phyloP scores from a whole-genome alignment of 2,329 filamentous ascomycete species.

The Westerdykella ornata region DNA sequence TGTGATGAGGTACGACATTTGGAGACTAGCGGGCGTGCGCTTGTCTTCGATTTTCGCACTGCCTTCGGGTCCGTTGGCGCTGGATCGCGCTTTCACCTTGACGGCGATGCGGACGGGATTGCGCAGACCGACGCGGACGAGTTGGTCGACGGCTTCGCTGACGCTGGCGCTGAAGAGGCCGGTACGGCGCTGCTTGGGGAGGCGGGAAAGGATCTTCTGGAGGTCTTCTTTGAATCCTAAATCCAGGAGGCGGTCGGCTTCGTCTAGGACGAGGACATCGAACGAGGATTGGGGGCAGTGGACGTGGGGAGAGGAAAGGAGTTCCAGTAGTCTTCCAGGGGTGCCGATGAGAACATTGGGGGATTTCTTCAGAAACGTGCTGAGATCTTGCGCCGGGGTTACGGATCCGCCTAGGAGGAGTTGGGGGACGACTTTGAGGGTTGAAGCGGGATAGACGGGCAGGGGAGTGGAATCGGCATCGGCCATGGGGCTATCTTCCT shows the following conservation, averaged over 20 bases:
- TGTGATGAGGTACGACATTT: slow-evolving; percentile 76
- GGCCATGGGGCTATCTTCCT: slow-evolving; percentile 40
- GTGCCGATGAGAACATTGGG: slow-evolving; percentile 89
- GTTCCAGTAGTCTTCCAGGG: slow-evolving; percentile 79
- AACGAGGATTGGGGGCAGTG: slow-evolving; percentile 85
- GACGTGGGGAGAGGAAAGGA: slow-evolving; percentile 79
- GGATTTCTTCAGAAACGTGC: slow-evolving; percentile 72
- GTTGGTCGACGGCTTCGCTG: slow-evolving; percentile 88
- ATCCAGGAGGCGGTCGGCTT: slow-evolving; percentile 87
- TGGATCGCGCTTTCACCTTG: slow-evolving; percentile 60
- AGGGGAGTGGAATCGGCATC: slow-evolving; percentile 35
- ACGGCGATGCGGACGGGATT: slow-evolving; percentile 95
- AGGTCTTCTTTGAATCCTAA: slow-evolving; percentile 90
- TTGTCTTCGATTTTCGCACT: slow-evolving; percentile 64
- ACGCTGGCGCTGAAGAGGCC: slow-evolving; percentile 93
- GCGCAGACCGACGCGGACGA: slow-evolving; percentile 82
- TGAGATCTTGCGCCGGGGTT: slow-evolving; percentile 76
- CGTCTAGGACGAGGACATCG: slow-evolving; percentile 86
- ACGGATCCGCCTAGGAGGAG: slow-evolving; percentile 72
- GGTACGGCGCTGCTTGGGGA: slow-evolving; percentile 90
- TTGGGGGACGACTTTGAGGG: slow-evolving; percentile 67
- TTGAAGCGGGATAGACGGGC: slow-evolving; percentile 42
- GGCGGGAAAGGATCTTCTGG: slow-evolving; percentile 70
- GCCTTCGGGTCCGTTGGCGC: slow-evolving; percentile 42
- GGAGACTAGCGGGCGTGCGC: slow-evolving; percentile 82